phyloP scores from a whole-genome alignment of 2,329 filamentous ascomycete genomes.

The Monosporascus sp. region DNA sequence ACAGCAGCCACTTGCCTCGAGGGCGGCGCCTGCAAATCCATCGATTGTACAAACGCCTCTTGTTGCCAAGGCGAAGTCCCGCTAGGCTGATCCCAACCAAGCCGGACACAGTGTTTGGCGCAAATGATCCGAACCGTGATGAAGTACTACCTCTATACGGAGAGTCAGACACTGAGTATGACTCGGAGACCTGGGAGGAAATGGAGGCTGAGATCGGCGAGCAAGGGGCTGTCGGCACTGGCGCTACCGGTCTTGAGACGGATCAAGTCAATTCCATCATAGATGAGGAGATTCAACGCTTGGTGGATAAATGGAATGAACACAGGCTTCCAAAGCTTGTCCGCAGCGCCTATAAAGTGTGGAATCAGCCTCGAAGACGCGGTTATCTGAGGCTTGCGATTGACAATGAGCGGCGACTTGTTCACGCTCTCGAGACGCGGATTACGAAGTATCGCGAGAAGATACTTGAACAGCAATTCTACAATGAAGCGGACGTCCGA shows the following conservation, averaged over 20 bases:
- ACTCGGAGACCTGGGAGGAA: constrained; percentile 55
- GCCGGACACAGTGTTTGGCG: constrained; percentile 21
- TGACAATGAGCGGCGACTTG: constrained; percentile 33
- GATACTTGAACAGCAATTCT: constrained; percentile 50
- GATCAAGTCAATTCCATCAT: constrained; percentile 50
- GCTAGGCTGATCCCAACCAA: constrained; percentile 9
- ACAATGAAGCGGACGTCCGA: constrained; percentile 44
- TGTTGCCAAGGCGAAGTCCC: constrained; percentile 7
- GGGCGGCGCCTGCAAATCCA: constrained; percentile 21
- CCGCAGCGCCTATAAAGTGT: constrained; percentile 54
- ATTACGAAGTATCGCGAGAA: constrained; percentile 50
- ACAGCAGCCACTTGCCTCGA: constrained; percentile 1
- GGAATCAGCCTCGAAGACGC: constrained; percentile 49
- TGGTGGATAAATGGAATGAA: constrained; percentile 52
- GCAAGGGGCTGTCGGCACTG: constrained; percentile 15
- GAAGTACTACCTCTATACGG: constrained; percentile 46
- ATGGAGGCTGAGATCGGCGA: constrained; percentile 52
- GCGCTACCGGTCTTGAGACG: constrained; percentile 29
- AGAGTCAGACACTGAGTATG: constrained; percentile 51
- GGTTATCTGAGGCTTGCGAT: constrained; percentile 36
- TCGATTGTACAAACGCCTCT: constrained; percentile 16
- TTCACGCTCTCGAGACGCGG: constrained; percentile 41
- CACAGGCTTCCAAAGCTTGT: constrained; percentile 51
- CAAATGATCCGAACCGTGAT: constrained; percentile 28
- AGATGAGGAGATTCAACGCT: constrained; percentile 44